Percentiles rank a stretch among this genome's conserved stretches.
Evolutionary conservation across 2,329 filamentous ascomycete species (phyloP).

Genomic region (Didymella arachidicola): DNA sequence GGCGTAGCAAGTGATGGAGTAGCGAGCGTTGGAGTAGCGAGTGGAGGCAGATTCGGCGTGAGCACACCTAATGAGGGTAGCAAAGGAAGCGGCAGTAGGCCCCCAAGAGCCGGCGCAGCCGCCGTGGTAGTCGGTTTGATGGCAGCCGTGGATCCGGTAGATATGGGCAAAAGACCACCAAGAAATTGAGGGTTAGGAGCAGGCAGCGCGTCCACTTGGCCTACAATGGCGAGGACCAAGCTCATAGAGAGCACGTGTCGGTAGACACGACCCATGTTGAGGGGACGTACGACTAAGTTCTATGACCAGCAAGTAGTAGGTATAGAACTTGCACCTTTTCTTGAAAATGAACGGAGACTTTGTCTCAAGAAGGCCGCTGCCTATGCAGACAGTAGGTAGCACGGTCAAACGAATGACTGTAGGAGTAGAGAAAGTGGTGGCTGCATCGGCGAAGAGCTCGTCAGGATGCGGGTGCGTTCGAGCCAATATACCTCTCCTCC

Average conservation of each 20-base stretch:
- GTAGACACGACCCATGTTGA: conserved; percentile 18
- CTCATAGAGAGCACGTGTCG: conserved; percentile 20
- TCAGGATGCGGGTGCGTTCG: not conserved
- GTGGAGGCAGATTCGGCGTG: not conserved
- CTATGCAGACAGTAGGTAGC: conserved; percentile 10
- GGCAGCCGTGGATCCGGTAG: not conserved
- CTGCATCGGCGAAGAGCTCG: conserved; percentile 11
- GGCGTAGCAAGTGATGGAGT: not conserved
- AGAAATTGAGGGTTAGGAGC: conserved; percentile 7
- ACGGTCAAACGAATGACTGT: conserved; percentile 14
- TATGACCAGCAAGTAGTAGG: conserved; percentile 2
- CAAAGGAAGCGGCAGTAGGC: no score
- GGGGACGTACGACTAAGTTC: not conserved
- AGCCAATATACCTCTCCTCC: conserved; percentile 9
- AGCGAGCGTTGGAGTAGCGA: not conserved
- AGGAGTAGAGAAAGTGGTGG: conserved; percentile 9
- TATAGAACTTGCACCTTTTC: conserved; percentile 7
- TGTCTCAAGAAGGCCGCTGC: conserved; percentile 1
- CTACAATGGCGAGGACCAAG: conserved; percentile 9
- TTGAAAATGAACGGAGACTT: not conserved
- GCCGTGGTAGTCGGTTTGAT: not conserved
- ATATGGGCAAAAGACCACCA: not conserved
- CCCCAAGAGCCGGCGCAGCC: no score
- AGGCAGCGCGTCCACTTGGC: conserved; percentile 4
- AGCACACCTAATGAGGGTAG: no score